phyloP scores from a whole-genome alignment of 176 grass and related monocot species.

The Guadua angustifolia region DNA sequence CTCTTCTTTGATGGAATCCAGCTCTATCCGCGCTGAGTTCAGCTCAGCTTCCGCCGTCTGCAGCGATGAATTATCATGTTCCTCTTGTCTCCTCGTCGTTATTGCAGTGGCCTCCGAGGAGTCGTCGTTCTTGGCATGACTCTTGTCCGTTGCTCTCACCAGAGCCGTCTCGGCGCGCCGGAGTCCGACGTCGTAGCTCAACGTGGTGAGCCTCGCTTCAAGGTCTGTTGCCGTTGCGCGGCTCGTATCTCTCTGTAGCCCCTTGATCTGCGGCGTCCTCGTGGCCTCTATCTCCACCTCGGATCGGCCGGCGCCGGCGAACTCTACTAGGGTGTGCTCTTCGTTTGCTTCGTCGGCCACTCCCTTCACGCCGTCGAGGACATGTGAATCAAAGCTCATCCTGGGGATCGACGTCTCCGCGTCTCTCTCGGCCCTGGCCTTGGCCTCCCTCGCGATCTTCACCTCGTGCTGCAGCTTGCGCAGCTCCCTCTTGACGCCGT shows the following conservation, averaged over 20 bases:
- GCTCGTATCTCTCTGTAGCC: too few species aligned
- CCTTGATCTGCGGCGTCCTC: too few species aligned
- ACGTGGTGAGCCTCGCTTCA: slow-evolving; percentile 37
- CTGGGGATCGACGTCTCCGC: too few species aligned
- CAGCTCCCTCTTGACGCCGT: slow-evolving; percentile 64
- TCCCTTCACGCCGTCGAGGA: too few species aligned
- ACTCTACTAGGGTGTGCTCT: too few species aligned
- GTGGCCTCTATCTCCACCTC: too few species aligned
- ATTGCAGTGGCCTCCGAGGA: slow-evolving; percentile 26
- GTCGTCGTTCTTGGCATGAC: background rate
- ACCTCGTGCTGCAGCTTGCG: slow-evolving; percentile 66
- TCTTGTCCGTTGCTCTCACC: slow-evolving; percentile 50
- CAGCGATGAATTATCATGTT: slow-evolving; percentile 3
- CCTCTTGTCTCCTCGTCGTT: slow-evolving; percentile 16
- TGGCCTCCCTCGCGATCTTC: slow-evolving; percentile 43
- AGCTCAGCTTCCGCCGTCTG: slow-evolving; percentile 54
- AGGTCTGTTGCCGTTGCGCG: too few species aligned
- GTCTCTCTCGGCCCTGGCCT: slow-evolving; percentile 28
- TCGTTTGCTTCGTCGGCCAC: too few species aligned
- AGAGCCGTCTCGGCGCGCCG: slow-evolving; percentile 52
- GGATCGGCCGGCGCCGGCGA: too few species aligned
- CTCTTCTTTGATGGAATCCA: too few species aligned
- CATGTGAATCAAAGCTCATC: too few species aligned
- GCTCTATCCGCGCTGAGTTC: too few species aligned
- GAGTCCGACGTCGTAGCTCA: slow-evolving; percentile 54